Percentiles rank a stretch among this genome's conserved stretches.
phyloP scores from a whole-genome alignment of 2,329 filamentous ascomycete species.

The Aulographum hederae region DNA sequence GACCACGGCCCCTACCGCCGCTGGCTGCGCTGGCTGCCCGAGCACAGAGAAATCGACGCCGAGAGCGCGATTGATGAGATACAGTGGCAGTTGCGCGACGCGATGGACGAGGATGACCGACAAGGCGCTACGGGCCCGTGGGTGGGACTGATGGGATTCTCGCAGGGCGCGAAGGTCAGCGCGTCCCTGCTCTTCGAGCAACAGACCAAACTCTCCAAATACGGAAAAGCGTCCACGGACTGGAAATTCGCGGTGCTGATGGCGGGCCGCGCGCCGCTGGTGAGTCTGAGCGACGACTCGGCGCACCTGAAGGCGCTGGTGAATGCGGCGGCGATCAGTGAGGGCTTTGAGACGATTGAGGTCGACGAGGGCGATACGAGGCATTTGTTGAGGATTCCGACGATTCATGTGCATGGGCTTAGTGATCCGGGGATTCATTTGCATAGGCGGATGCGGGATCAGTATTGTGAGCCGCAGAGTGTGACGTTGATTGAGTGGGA shows the following conservation, averaged over 20 bases:
- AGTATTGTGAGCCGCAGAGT: slow-evolving; percentile 39
- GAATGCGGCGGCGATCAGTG: slow-evolving; percentile 22
- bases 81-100: slow-evolving; percentile 23
- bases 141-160: slow-evolving; percentile 32
- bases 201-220: slow-evolving; percentile 27
- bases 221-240: slow-evolving; percentile 9
- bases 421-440: slow-evolving; percentile 39
- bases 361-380: slow-evolving; percentile 13
- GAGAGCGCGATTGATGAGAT: slow-evolving; percentile 28
- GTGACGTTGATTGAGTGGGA: slow-evolving; percentile 52
- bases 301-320: slow-evolving; percentile 19
- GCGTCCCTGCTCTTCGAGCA: slow-evolving; percentile 34
- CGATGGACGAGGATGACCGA: slow-evolving; percentile 25
- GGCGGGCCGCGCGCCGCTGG: slow-evolving; percentile 41
- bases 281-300: slow-evolving; percentile 28
- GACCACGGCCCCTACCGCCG: slow-evolving; percentile 45
- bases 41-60: slow-evolving; percentile 35
- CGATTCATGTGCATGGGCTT: slow-evolving; percentile 50
- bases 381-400: slow-evolving; percentile 36
- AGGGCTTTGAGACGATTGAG: slow-evolving; percentile 20
- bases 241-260: slow-evolving; percentile 45
- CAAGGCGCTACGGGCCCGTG: slow-evolving; percentile 22
- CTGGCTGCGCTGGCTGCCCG: slow-evolving; percentile 45
- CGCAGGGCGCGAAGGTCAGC: slow-evolving; percentile 29
- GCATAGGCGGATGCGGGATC: slow-evolving; percentile 35